Evolutionary conservation across 2,329 filamentous ascomycete species (phyloP).

Genomic region (Colletotrichum sp.): DNA sequence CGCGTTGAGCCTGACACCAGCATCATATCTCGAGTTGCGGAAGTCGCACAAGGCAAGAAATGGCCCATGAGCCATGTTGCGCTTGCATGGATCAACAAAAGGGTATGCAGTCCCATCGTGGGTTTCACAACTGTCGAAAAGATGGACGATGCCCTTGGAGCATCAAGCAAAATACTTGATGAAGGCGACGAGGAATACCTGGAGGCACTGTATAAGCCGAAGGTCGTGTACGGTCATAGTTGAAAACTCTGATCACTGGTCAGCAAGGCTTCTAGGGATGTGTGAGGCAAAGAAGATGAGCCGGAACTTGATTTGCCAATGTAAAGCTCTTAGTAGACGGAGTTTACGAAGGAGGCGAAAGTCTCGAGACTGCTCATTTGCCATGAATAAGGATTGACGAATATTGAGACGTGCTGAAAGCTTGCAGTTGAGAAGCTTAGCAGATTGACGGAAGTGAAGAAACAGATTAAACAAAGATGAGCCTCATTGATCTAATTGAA

Average conservation of each 20-base stretch:
- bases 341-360: no score
- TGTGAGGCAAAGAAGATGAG: no score
- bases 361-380: no score
- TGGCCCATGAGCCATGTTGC: constrained; percentile 68
- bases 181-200: constrained; percentile 64
- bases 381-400: no score
- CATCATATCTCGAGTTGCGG: constrained; percentile 42
- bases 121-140: constrained; percentile 61
- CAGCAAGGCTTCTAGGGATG: no score
- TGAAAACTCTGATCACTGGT: not conserved
- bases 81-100: constrained; percentile 63
- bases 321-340: no score
- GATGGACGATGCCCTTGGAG: constrained; percentile 62
- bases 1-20: not conserved
- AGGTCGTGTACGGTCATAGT: not conserved
- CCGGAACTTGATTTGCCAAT: no score
- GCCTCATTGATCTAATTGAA: no score
- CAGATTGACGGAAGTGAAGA: no score
- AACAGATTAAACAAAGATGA: no score
- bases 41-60: constrained; percentile 59
- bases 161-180: constrained; percentile 48
- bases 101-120: constrained; percentile 61
- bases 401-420: no score
- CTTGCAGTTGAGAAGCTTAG: no score
- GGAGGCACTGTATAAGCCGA: constrained; percentile 61